Conservation (phyloP, 768 basidiomycete genomes). For the Suillus subluteus region DNA sequence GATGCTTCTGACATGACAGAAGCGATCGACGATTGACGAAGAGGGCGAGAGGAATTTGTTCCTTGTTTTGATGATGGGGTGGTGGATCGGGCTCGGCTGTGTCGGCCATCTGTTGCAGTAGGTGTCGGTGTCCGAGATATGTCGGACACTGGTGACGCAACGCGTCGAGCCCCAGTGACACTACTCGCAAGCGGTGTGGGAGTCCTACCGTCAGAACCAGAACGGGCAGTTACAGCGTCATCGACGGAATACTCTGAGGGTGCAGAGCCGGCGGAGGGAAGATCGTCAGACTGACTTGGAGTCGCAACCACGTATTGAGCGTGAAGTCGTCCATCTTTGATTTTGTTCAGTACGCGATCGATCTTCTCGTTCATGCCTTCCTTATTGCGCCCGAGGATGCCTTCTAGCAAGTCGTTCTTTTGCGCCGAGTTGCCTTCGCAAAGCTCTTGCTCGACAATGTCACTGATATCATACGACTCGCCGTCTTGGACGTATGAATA, state of each 20-base stretch:
- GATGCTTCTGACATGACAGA: slow-evolving; percentile 70
- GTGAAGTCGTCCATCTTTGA: slow-evolving; percentile 62
- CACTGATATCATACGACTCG: slow-evolving; percentile 90
- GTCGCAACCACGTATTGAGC: slow-evolving; percentile 24
- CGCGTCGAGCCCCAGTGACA: slow-evolving; percentile 21
- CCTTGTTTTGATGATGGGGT: slow-evolving; percentile 31
- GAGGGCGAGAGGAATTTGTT: slow-evolving; percentile 31
- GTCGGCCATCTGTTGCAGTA: slow-evolving; percentile 18
- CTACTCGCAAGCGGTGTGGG: slow-evolving; percentile 32
- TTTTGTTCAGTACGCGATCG: slow-evolving; percentile 75
- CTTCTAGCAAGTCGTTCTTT: slow-evolving; percentile 68
- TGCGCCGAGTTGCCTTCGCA: slow-evolving; percentile 47
- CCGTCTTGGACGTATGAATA: slow-evolving; percentile 97
- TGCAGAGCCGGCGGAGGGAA: slow-evolving; percentile 33
- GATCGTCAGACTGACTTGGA: slow-evolving; percentile 24
- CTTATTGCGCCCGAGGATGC: slow-evolving; percentile 59
- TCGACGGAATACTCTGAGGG: slow-evolving; percentile 60
- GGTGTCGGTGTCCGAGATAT: slow-evolving; percentile 34
- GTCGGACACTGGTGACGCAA: slow-evolving; percentile 26
- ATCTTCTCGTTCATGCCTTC: slow-evolving; percentile 71
- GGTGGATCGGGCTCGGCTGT: slow-evolving; percentile 27
- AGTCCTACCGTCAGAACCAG: slow-evolving; percentile 27
- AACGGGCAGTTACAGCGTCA: slow-evolving; percentile 28
- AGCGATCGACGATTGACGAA: slow-evolving; percentile 72
- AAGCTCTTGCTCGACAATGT: slow-evolving; percentile 91